Conservation (phyloP, 1,284 basidiomycete genomes). For the Apiotrichum gamsii region DNA sequence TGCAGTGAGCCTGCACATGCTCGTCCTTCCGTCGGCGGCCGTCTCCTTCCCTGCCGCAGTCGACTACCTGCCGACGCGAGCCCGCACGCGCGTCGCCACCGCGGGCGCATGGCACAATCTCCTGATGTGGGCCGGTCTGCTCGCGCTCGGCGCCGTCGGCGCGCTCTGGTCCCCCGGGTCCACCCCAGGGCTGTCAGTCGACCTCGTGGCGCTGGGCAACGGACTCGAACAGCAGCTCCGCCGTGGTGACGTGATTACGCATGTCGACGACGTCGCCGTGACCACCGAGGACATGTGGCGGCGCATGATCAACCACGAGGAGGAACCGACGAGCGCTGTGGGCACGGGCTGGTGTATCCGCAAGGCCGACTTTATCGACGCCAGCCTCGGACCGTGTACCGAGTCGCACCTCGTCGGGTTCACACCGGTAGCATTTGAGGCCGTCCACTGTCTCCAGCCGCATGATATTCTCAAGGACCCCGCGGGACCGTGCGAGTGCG, state of each 20-base stretch:
- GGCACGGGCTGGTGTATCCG: slow-evolving; percentile 14
- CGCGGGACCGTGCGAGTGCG: slow-evolving; percentile 1
- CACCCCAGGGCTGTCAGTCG: neutral
- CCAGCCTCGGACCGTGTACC: slow-evolving; percentile 4
- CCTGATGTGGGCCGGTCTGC: slow-evolving; percentile 21
- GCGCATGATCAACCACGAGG: slow-evolving; percentile 12
- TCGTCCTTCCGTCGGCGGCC: slow-evolving; percentile 35
- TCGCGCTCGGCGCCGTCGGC: neutral
- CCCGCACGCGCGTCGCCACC: slow-evolving; percentile 36
- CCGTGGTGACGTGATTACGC: slow-evolving; percentile 33
- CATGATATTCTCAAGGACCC: slow-evolving; percentile 24
- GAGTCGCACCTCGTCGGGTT: slow-evolving; percentile 8
- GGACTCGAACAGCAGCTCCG: slow-evolving; percentile 2
- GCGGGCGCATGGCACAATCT: slow-evolving; percentile 44
- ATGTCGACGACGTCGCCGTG: slow-evolving; percentile 35
- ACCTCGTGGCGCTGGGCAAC: neutral
- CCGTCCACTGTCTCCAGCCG: slow-evolving; percentile 24
- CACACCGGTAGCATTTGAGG: neutral
- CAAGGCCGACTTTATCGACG: slow-evolving; percentile 7
- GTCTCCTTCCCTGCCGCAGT: slow-evolving; percentile 35
- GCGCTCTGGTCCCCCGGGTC: no score
- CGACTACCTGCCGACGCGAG: slow-evolving; percentile 28
- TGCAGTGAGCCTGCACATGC: slow-evolving; percentile 27
- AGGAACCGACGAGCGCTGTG: neutral
- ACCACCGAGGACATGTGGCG: slow-evolving; percentile 26